Conservation (phyloP, 73 alveolate species). For the Diophrys sp. region DNA sequence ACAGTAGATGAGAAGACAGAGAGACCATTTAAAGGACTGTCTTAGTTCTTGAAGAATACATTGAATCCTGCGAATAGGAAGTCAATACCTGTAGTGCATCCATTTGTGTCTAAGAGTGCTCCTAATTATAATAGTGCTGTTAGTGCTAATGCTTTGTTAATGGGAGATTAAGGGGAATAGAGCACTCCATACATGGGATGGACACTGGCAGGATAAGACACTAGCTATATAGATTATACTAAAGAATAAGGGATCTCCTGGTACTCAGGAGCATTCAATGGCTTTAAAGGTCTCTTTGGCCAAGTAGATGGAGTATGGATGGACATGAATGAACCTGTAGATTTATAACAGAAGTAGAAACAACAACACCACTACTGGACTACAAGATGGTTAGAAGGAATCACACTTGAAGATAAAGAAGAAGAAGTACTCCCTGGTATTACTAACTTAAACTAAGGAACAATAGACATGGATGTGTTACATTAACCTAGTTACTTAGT, state of each 20-base stretch:
- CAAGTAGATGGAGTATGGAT: slow-evolving; percentile 98
- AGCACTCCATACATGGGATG: no score
- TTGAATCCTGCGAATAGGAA: no score
- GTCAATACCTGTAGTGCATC: no score
- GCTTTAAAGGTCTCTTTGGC: no score
- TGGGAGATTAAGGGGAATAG: no score
- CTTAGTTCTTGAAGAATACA: slow-evolving; percentile 90
- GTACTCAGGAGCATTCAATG: no score
- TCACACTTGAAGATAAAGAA: slow-evolving; percentile 10
- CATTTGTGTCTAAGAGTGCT: no score
- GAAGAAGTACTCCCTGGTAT: slow-evolving; percentile 72
- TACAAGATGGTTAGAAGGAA: neutral
- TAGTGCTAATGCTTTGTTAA: no score
- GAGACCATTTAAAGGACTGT: slow-evolving; percentile 50
- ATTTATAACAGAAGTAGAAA: slow-evolving; percentile 42
- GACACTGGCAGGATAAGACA: no score
- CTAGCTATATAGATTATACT: no score
- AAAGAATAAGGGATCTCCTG: no score
- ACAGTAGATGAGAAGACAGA: slow-evolving; percentile 45
- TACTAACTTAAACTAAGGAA: slow-evolving; percentile 55
- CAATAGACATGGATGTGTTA: slow-evolving; percentile 64
- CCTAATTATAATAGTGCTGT: no score
- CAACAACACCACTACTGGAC: neutral
- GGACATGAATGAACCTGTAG: slow-evolving; percentile 96
- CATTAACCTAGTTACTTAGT: slow-evolving; percentile 37